Evolutionary conservation across 2,329 filamentous ascomycete species (phyloP).

Genomic region (Penicillium sp.): DNA sequence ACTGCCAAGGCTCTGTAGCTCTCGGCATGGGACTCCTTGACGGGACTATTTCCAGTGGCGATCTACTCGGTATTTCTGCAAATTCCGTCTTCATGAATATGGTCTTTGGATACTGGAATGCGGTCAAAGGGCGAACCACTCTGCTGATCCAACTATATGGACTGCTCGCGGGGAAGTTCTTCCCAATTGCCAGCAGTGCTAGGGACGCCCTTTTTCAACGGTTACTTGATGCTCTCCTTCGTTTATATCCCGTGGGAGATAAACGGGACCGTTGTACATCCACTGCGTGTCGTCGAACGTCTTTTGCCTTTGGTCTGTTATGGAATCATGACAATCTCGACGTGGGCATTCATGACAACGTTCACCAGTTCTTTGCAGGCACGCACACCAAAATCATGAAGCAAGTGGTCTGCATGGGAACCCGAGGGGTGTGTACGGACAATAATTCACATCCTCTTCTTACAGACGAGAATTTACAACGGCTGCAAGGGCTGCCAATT

Average conservation of each 20-base stretch:
- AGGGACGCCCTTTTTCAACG: constrained; percentile 11
- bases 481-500: constrained; percentile 21
- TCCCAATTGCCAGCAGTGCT: constrained; percentile 5
- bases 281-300: constrained; percentile 30
- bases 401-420: background rate
- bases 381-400: background rate
- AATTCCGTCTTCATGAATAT: constrained; percentile 23
- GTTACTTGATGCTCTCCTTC: constrained; percentile 21
- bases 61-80: constrained; percentile 18
- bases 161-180: constrained; percentile 15
- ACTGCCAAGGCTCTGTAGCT: constrained; percentile 19
- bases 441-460: constrained; percentile 3
- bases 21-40: constrained; percentile 19
- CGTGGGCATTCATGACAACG: constrained; percentile 4
- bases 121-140: background rate
- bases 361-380: background rate
- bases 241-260: constrained; percentile 33
- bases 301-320: constrained; percentile 33
- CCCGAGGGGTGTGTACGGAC: background rate
- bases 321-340: constrained; percentile 38
- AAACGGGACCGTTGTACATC: constrained; percentile 31
- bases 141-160: constrained; percentile 3
- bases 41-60: constrained; percentile 14
- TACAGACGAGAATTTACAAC: constrained; percentile 11
- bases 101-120: constrained; percentile 18